Base-by-base conservation (phyloP, 208 protist species). In the Tetramitus jugosus region DNA sequence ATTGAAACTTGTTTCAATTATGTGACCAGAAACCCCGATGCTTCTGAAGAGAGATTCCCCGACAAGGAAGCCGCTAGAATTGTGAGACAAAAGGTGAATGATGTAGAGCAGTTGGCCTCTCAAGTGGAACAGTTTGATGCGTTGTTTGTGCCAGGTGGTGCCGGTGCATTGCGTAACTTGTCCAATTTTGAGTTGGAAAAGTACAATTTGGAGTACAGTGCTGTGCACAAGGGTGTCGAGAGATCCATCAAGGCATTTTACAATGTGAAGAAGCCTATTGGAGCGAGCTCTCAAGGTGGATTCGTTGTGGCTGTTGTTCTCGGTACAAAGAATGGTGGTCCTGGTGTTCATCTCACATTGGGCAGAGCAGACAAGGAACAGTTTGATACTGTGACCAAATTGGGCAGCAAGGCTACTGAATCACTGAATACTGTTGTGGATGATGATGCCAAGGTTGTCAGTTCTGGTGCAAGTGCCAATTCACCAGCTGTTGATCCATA, bases 1-100 rank as follows among this genome's bases (percentile, higher is more conserved):
- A 65, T 65, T 65, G 60, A 65, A 26, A 33, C 35, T 40, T 65
- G 33, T 35, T 65, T 40, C 60, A 65, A 65, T 39, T 65, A 65
- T 40, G 40, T 39, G 2, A 65, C 60, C 35, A 65, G 31, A 65
- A 8, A 35, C 35, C 8, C 40, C 7, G 60, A 65, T 65, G 6
- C 1, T 40, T 26, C 7, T 40, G 60, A 65, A 65, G 60, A 65
- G 40, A 33, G 60, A 40, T 65, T 40, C 20, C 23, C 31, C 3
- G 3, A 39, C 13, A 65, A 65, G 31, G 60, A 65, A 65, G 23
- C 26, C 23, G 31, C 60, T 39, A 17, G 60, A 35, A 65, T 65
- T 65, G 23, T 33, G 13, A 17, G 60, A 35, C 10, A 35, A 40
- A 35, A 35, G 7, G 31, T 65, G 0, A 35, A 40, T n/a, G 31